Evolutionary conservation across 2,329 filamentous ascomycete species (phyloP).

Genomic region (Xylogone sp.): DNA sequence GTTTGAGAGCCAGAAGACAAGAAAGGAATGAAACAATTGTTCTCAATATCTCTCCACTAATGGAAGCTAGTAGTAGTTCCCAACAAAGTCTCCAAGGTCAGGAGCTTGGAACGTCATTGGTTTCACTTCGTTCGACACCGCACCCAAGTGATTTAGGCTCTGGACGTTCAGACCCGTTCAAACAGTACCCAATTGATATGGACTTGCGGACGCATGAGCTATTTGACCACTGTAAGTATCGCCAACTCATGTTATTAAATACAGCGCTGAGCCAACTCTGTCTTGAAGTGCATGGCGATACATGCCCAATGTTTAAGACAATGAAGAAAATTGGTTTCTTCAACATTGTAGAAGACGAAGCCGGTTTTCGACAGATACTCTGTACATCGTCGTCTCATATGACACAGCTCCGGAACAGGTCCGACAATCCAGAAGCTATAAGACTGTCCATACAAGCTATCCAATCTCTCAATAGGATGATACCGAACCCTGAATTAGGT

Average conservation of each 20-base stretch:
- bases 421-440: constrained; percentile 9
- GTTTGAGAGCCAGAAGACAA: background rate
- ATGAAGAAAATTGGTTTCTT: constrained; percentile 11
- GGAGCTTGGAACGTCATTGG: background rate
- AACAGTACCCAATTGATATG: constrained; percentile 10
- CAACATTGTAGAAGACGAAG: constrained; percentile 5
- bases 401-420: constrained; percentile 2
- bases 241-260: no score
- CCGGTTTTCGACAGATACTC: constrained; percentile 9
- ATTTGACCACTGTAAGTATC: constrained; percentile 10
- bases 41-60: constrained; percentile 2
- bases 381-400: constrained; percentile 9
- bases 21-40: background rate
- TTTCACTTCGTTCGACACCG: background rate
- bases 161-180: constrained; percentile 7
- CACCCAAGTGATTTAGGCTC: constrained; percentile 2
- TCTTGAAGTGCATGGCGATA: constrained; percentile 7
- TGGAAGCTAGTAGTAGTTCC: background rate
- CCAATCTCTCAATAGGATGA: constrained; percentile 6
- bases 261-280: no score
- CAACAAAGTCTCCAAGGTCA: background rate
- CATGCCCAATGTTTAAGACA: constrained; percentile 11
- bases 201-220: constrained; percentile 7
- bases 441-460: constrained; percentile 8
- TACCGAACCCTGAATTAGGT: constrained; percentile 3